These are phyloP conservation scores for Exophiala viscosa DNA, from an alignment of 2,329 filamentous ascomycete species.

Conservation along the genomic window DNA sequence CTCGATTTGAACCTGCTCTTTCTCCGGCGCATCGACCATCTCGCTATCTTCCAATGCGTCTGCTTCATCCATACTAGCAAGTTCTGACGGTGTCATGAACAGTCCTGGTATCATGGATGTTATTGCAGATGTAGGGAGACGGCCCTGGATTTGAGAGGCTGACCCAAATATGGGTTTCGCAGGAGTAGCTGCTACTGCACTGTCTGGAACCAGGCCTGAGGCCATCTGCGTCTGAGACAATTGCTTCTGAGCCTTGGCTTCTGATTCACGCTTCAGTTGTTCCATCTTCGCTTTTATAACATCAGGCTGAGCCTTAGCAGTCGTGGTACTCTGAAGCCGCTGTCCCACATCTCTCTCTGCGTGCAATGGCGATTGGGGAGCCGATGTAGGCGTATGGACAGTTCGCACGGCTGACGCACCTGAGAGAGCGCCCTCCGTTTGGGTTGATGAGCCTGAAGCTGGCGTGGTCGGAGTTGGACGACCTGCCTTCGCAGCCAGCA, in stretches of 20 bases:
- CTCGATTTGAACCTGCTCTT: not conserved
- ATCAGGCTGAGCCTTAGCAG: constrained; percentile 66
- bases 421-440: not conserved
- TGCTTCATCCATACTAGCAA: constrained; percentile 6
- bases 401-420: not conserved
- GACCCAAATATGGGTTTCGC: not conserved
- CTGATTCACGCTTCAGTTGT: constrained; percentile 58
- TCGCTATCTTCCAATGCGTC: not conserved
- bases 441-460: not conserved
- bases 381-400: not conserved
- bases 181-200: not conserved
- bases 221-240: too few species aligned
- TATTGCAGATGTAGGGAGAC: constrained; percentile 15
- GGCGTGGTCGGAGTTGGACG: constrained; percentile 38
- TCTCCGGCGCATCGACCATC: not conserved
- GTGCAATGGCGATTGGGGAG: not conserved
- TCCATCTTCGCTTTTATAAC: constrained; percentile 75
- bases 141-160: constrained; percentile 1
- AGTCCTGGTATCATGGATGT: constrained; percentile 50
- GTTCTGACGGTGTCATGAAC: constrained; percentile 43
- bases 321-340: constrained; percentile 32
- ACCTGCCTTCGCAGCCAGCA: constrained; percentile 68
- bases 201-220: too few species aligned
- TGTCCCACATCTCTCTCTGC: not conserved
- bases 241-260: constrained; percentile 28